These are phyloP conservation scores for Bacterosira constricta DNA, from an alignment of 108 stramenopile genomes.

Conservation along the genomic window DNA sequence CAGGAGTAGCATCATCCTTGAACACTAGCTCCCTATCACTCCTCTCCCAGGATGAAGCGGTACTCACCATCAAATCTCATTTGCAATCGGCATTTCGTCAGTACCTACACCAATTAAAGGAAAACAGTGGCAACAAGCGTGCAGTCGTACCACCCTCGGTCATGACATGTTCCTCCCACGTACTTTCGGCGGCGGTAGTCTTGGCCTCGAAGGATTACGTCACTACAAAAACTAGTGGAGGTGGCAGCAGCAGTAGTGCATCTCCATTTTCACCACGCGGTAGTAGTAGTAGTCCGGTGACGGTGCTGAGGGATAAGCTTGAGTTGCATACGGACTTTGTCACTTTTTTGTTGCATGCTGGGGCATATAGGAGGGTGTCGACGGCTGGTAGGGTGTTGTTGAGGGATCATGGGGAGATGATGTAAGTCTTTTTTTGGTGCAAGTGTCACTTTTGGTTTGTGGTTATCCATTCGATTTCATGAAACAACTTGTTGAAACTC, in stretches of 20 bases:
- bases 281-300: conserved; percentile 7
- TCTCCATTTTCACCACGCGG: conserved; percentile 4
- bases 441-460: no score
- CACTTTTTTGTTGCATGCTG: conserved; percentile 36
- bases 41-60: conserved; percentile 14
- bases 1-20: no score
- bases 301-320: conserved; percentile 20
- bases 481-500: no score
- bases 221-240: neutral
- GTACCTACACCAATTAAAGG: conserved; percentile 8
- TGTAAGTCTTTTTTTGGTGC: no score
- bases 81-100: conserved; percentile 36
- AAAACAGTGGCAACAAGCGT: conserved; percentile 1
- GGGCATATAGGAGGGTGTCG: conserved; percentile 31
- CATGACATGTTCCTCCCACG: conserved; percentile 14
- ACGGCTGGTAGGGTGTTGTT: conserved; percentile 19
- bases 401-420: conserved; percentile 49
- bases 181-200: conserved; percentile 41
- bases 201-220: conserved; percentile 22
- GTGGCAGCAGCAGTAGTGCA: neutral
- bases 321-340: conserved; percentile 35
- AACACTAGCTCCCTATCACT: neutral
- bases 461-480: no score
- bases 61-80: conserved; percentile 33
- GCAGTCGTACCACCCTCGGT: conserved; percentile 32